These are phyloP conservation scores for Ligustrum vulgare DNA, from an alignment of 257 asterid genomes.

Conservation along the genomic window DNA sequence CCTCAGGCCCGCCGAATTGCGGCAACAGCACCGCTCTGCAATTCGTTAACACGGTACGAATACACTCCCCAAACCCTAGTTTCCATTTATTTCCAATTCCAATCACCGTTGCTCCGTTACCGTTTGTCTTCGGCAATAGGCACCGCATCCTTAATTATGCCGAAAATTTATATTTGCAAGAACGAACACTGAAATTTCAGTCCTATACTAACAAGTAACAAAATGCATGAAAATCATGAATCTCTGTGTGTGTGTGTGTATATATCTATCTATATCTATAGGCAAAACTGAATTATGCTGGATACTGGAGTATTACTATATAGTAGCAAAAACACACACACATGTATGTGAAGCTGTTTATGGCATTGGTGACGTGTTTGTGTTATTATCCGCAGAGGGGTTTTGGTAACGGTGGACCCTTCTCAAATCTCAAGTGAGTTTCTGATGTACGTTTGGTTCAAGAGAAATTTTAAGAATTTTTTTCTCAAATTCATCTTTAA, in stretches of 20 bases:
- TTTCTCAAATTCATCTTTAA: no score
- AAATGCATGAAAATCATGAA: neutral
- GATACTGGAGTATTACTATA: neutral
- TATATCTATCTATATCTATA: neutral
- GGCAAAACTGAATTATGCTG: neutral
- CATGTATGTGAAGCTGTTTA: no score
- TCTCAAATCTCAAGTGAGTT: neutral
- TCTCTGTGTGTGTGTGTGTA: neutral
- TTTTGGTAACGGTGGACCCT: conserved; percentile 27
- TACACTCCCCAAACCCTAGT: conserved; percentile 34
- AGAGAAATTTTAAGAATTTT: no score
- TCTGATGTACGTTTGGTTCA: no score
- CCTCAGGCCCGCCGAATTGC: conserved; percentile 89
- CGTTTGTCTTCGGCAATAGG: conserved; percentile 38
- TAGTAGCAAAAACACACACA: neutral
- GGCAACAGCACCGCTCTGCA: conserved; percentile 87
- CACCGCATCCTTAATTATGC: conserved; percentile 49
- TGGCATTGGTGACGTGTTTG: conserved; percentile 33
- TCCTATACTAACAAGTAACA: neutral
- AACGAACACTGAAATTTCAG: neutral
- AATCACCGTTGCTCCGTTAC: conserved; percentile 18
- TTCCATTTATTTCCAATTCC: conserved; percentile 30
- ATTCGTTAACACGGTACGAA: conserved; percentile 54
- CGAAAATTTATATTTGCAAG: neutral
- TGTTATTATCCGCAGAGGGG: conserved; percentile 32